phyloP scores from a whole-genome alignment of 495 filamentous ascomycete species.

The Xanthoparmelia taractica region DNA sequence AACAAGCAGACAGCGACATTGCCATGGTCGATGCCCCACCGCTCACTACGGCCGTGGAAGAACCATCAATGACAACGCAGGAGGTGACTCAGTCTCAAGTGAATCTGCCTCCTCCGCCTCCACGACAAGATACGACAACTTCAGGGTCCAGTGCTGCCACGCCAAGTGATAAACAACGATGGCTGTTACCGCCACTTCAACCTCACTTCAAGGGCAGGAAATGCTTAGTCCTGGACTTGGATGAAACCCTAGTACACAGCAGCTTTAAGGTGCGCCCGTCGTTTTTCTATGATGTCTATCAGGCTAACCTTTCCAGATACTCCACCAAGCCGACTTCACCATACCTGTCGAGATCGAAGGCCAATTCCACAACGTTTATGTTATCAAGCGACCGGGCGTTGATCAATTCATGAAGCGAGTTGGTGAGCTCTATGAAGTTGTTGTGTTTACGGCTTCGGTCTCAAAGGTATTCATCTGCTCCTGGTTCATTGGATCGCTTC shows the following conservation, averaged over 20 bases:
- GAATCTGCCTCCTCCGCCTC: slow-evolving; percentile 54
- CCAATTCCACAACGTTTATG: slow-evolving; percentile 98
- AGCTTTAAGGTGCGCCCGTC: slow-evolving; percentile 79
- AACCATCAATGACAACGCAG: slow-evolving; percentile 20
- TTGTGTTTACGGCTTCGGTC: slow-evolving; percentile 97
- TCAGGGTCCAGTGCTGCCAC: slow-evolving; percentile 32
- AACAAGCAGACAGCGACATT: slow-evolving; percentile 49
- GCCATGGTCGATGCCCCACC: slow-evolving; percentile 53
- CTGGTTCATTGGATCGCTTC: neutral
- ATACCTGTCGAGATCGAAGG: slow-evolving; percentile 99
- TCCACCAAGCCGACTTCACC: slow-evolving; percentile 97
- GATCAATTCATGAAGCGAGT: slow-evolving; percentile 99
- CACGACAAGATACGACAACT: slow-evolving; percentile 31
- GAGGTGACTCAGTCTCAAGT: slow-evolving; percentile 34
- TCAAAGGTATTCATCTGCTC: slow-evolving; percentile 65
- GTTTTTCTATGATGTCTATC: neutral
- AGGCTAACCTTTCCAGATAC: slow-evolving; percentile 54
- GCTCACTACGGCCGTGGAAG: slow-evolving; percentile 17
- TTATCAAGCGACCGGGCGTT: slow-evolving; percentile 95
- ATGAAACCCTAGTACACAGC: slow-evolving; percentile 98
- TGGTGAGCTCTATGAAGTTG: slow-evolving; percentile 95
- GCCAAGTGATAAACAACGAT: slow-evolving; percentile 51
- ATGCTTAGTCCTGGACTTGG: slow-evolving; percentile 90
- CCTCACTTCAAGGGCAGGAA: slow-evolving; percentile 78
- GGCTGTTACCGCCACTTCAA: slow-evolving; percentile 68